Evolutionary conservation across 2,329 filamentous ascomycete species (phyloP).

Genomic region (Eutypa lata): DNA sequence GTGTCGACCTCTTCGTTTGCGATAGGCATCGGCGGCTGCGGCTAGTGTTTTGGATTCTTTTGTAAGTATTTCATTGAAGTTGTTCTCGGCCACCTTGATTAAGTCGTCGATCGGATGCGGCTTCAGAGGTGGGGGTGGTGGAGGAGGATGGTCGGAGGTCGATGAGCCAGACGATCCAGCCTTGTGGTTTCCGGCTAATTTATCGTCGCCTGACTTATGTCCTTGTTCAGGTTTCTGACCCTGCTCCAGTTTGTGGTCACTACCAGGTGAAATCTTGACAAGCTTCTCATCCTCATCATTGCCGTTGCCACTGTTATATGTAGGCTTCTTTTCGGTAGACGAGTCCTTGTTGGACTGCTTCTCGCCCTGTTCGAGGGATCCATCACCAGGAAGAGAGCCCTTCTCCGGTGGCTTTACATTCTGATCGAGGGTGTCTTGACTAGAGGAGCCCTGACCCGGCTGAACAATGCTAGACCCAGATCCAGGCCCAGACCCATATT

Average conservation of each 20-base stretch:
- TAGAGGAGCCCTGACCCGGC: not conserved
- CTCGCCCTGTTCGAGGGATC: not conserved
- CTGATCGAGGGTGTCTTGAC: not conserved
- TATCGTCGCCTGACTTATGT: constrained; percentile 10
- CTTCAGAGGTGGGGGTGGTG: not conserved
- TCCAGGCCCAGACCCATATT: constrained; percentile 9
- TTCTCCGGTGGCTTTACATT: not conserved
- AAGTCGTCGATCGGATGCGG: constrained; percentile 44
- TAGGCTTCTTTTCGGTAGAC: not conserved
- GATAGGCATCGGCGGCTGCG: constrained; percentile 43
- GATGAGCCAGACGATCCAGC: constrained; percentile 12
- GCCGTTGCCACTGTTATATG: not conserved
- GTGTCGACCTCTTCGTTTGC: constrained; percentile 43
- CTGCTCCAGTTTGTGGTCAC: constrained; percentile 1
- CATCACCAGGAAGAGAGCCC: not conserved
- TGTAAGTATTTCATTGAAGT: constrained; percentile 35
- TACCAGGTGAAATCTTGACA: not conserved
- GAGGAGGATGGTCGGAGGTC: constrained; percentile 5
- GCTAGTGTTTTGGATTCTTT: constrained; percentile 41
- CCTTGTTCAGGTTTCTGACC: constrained; percentile 9
- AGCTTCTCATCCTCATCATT: not conserved
- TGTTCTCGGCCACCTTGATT: constrained; percentile 36
- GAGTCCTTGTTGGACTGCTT: not conserved
- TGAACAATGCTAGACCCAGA: not conserved
- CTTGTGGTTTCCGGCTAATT: not conserved